Evolutionary conservation across 768 basidiomycete species (phyloP), one percentile per base, ranked within the genome.

Genomic region (Tulasnella calospora): DNA sequence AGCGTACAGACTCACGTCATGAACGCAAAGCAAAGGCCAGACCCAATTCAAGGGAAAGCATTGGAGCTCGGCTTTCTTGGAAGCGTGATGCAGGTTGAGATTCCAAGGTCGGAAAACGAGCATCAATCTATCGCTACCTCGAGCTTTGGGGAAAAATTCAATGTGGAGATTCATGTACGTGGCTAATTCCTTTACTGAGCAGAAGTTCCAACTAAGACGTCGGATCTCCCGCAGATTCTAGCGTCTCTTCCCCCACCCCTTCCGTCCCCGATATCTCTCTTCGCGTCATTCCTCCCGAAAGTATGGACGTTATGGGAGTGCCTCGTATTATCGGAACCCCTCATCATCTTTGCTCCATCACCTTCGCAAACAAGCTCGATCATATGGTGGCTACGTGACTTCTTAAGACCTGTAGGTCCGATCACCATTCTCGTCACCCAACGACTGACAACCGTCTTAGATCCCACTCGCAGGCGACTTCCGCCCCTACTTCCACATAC

Each of bases 401-500:
- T 98, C 13, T 81, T 98, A 8, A 89, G 94, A 46, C 97, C 97
- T 6, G 92, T 95, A 82, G 74, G 88, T 84, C 40, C 23, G 23
- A n/a, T 46, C 3, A 19, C 6, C 3, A 40, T 44, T 74, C 30
- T 47, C 61, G 15, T 61, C 67, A 9, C 23, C 7, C 71, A 30
- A 47, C 10, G 30, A 21, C 73, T 51, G n/a, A 19, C 44, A 19
- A 55, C 30, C 71, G 8, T 40, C 41, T 61, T 79, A 95, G 94
- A 91, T 97, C 40, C 94, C 95, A 4, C 86, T 94, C 10, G 89
- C 92, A 0, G 90, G 90, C 1, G 96, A 99, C 82, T 90, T 94
- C 81, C 89, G 97, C 12, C 97, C 97, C 0, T 99, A 97, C 84
- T 93, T 98, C 81, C 98, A 97, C 21, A 95, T 99, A 81, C 97